Evolutionary conservation across 345 rosid species (phyloP), one percentile per base, ranked within the genome.

Genomic region (Garcia nutans): DNA sequence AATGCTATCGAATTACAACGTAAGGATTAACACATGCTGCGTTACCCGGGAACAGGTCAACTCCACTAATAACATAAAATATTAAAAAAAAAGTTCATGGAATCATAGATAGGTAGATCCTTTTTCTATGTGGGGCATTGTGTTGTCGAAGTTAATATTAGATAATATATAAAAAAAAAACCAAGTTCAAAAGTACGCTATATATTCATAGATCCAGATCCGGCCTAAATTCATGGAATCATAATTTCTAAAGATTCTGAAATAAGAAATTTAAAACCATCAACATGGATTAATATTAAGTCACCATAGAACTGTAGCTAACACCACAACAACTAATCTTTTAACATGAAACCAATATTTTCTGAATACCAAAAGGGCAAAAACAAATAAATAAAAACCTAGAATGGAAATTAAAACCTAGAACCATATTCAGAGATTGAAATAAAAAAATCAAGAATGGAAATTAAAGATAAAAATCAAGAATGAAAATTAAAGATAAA

Each of bases 191-290:
- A 70, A 37, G 78, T 11, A 31, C 31, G 58, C 68, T 45, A 74
- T 68, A 42, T 5, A 37, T 5, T 37, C 41, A 37, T 37, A 80
- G 79, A 77, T 74, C 71, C 78, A 74, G 59, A 74, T 68, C 54
- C 79, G 74, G 22, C 22, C 8, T 33, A 52, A 57, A 28, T 28
- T 28, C 31, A 28, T 2, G 31, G 31, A 28, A 28, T 28, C 2
- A 28, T 28, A 28, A 28, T 28, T 28, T 28, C 31, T 28, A 28
- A 54, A 16, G 1, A 54, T 17, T 17, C 58, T 16, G 16, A 54
- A 54, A 16, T 54, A 24, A 11, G 28, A 62, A 26, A 62, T 12
- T 62, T 20, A 62, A 31, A 62, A 31, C 66, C 20, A 62, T 24
- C 20, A 54, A 54, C 20, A 54, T 16, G 1, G 58, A 17, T 10